Evolutionary conservation across 345 rosid genomes (phyloP).

Genomic region (Salix suchowensis): DNA sequence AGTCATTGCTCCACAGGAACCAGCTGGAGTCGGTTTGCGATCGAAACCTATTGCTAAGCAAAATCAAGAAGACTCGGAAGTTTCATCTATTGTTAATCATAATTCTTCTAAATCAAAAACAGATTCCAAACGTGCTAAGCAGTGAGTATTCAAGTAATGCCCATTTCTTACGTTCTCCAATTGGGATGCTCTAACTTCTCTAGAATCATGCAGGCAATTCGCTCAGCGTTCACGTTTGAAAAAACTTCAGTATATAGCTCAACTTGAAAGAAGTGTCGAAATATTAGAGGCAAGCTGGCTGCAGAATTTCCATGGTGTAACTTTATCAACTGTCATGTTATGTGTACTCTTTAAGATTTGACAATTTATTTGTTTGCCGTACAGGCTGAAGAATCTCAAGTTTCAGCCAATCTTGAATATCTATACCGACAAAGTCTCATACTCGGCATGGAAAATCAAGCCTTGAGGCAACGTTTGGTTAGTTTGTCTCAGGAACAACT

Average conservation of each 20-base stretch:
- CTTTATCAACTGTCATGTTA: neutral
- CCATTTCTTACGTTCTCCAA: neutral
- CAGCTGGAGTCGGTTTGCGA: conserved; percentile 1
- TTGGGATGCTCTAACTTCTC: neutral
- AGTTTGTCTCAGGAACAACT: conserved; percentile 76
- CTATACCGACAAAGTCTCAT: conserved; percentile 75
- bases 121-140: conserved; percentile 69
- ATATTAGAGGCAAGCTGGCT: conserved; percentile 42
- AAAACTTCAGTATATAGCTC: conserved; percentile 61
- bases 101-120: conserved; percentile 47
- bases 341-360: neutral
- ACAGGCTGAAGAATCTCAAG: conserved; percentile 80
- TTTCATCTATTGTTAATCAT: conserved; percentile 13
- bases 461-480: conserved; percentile 76
- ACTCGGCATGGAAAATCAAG: conserved; percentile 84
- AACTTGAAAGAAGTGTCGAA: conserved; percentile 56
- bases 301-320: neutral
- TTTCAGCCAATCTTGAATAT: conserved; percentile 86
- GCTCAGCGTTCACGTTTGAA: conserved; percentile 56
- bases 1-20: conserved; percentile 19
- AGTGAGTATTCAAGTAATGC: conserved; percentile 22
- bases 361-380: neutral
- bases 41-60: neutral
- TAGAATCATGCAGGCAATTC: conserved; percentile 39
- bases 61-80: conserved; percentile 17